phyloP scores from a whole-genome alignment of 1,284 basidiomycete species.

The Ceratobasidium sp. region DNA sequence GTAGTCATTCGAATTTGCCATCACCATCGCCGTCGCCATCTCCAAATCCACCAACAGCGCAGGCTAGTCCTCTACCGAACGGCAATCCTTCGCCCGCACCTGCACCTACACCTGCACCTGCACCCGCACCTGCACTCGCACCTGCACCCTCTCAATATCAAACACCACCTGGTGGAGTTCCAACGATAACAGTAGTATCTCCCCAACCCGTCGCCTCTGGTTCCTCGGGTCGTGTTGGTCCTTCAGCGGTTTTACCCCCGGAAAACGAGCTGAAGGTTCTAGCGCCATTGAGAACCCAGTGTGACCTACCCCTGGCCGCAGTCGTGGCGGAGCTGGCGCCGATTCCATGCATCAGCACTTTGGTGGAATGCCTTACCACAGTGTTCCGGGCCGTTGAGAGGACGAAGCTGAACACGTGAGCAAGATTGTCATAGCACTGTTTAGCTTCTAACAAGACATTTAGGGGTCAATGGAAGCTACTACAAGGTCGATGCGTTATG shows the following conservation, averaged over 20 bases:
- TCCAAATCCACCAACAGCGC: too few species aligned
- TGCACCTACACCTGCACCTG: too few species aligned
- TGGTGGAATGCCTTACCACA: slow-evolving; percentile 1
- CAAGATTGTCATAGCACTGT: neutral
- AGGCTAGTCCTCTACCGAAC: too few species aligned
- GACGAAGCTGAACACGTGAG: slow-evolving; percentile 27
- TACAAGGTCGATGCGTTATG: slow-evolving; percentile 43
- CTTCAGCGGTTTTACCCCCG: neutral
- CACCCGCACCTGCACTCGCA: too few species aligned
- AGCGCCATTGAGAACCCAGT: slow-evolving; percentile 9
- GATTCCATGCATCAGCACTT: slow-evolving; percentile 15
- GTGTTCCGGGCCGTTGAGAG: slow-evolving; percentile 18
- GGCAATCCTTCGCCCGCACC: neutral
- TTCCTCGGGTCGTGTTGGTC: neutral
- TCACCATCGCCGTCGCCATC: too few species aligned
- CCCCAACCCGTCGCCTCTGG: neutral
- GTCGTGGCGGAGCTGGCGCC: slow-evolving; percentile 20
- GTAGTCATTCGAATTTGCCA: too few species aligned
- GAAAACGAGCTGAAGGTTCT: slow-evolving; percentile 16
- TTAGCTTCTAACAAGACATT: neutral
- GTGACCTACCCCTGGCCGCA: slow-evolving; percentile 5
- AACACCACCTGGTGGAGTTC: neutral
- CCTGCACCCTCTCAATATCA: neutral
- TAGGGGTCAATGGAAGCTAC: slow-evolving; percentile 36
- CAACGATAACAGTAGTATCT: neutral